Evolutionary conservation across 768 basidiomycete species (phyloP).

Genomic region (Russula brevipes): DNA sequence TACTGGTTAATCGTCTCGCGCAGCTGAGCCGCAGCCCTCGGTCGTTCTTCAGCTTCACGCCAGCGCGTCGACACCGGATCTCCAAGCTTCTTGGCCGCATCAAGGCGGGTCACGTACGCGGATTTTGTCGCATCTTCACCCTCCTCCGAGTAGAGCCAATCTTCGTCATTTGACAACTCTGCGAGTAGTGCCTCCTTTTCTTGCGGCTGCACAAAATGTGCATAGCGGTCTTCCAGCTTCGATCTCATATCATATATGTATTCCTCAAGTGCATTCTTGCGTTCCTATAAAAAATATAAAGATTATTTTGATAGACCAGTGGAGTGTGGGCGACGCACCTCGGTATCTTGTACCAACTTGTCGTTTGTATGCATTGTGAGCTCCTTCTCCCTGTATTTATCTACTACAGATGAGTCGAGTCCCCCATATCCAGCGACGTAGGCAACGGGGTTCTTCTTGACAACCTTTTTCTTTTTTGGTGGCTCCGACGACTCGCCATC

Average conservation of each 20-base stretch:
- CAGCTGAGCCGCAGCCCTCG: slow-evolving; percentile 62
- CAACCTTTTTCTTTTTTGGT: slow-evolving; percentile 82
- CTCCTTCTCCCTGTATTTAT: slow-evolving; percentile 73
- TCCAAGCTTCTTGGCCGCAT: slow-evolving; percentile 77
- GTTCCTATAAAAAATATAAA: slow-evolving; percentile 52
- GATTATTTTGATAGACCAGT: not conserved
- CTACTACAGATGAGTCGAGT: slow-evolving; percentile 59
- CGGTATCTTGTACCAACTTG: slow-evolving; percentile 96
- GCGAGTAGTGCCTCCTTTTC: slow-evolving; percentile 77
- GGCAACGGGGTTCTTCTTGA: slow-evolving; percentile 78
- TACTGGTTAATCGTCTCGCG: slow-evolving; percentile 88
- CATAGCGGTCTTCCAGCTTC: slow-evolving; percentile 88
- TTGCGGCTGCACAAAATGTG: slow-evolving; percentile 59
- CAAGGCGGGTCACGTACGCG: slow-evolving; percentile 82
- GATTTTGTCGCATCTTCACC: slow-evolving; percentile 95
- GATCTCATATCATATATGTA: slow-evolving; percentile 94
- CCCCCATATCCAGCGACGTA: slow-evolving; percentile 62
- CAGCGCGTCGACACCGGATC: slow-evolving; percentile 82
- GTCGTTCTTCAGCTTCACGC: slow-evolving; percentile 79
- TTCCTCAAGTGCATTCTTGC: slow-evolving; percentile 98
- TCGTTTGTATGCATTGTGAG: slow-evolving; percentile 84
- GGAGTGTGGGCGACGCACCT: slow-evolving; percentile 47
- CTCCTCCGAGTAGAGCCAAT: slow-evolving; percentile 97
- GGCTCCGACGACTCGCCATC: slow-evolving; percentile 44
- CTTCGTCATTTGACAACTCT: slow-evolving; percentile 74